Evolutionary conservation across 2,329 filamentous ascomycete species (phyloP).

Genomic region (Teratosphaeria gauchensis): DNA sequence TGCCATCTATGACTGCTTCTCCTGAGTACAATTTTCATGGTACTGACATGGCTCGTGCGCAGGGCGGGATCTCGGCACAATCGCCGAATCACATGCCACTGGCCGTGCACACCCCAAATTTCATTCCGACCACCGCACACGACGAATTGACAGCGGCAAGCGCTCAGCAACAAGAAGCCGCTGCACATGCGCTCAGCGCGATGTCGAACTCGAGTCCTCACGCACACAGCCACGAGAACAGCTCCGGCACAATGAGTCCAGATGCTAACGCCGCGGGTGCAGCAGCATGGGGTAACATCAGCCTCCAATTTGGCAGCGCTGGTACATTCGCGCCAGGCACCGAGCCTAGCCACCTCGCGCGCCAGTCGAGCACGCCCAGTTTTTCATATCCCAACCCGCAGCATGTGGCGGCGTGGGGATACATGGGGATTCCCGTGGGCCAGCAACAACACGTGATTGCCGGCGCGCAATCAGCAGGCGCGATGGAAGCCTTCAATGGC

Average conservation of each 20-base stretch:
- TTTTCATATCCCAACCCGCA: background rate
- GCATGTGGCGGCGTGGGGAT: background rate
- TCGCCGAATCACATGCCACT: background rate
- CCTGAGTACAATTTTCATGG: background rate
- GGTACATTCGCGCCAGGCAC: background rate
- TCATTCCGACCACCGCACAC: background rate
- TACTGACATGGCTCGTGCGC: background rate
- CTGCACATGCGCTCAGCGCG: background rate
- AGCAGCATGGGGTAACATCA: background rate
- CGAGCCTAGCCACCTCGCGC: background rate
- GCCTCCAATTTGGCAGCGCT: background rate
- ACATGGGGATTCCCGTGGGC: background rate
- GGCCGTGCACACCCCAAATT: background rate
- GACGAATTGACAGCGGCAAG: background rate
- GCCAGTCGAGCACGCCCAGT: background rate
- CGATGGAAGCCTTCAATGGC: background rate
- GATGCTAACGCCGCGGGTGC: background rate
- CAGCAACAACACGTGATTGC: background rate
- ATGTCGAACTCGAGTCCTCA: background rate
- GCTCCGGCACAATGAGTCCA: background rate
- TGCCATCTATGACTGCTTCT: background rate
- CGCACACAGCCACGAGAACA: background rate
- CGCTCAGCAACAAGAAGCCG: background rate
- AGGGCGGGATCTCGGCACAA: background rate
- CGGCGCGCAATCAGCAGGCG: background rate